These are phyloP conservation scores for Ambrosia trifida DNA, from an alignment of 129 eudicot species.

Conservation along the genomic window DNA sequence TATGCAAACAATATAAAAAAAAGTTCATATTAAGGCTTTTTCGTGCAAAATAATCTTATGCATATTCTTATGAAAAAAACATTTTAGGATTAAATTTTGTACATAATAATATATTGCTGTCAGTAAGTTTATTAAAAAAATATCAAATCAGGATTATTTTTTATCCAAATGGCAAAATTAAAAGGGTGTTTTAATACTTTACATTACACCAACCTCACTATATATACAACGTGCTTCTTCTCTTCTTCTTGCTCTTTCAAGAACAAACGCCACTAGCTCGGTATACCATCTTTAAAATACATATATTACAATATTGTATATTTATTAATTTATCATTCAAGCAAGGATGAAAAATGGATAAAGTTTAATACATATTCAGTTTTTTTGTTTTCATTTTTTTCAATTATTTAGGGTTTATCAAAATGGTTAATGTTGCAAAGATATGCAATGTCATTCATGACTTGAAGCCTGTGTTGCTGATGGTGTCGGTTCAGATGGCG, in stretches of 20 bases:
- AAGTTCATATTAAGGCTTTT: background rate
- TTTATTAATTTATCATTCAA: background rate
- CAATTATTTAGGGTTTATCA: slow-evolving; percentile 25
- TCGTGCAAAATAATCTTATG: background rate
- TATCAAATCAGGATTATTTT: background rate
- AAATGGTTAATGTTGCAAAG: slow-evolving; percentile 22
- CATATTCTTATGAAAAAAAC: background rate
- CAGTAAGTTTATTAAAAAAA: background rate
- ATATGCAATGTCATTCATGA: slow-evolving; percentile 41
- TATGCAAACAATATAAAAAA: too few species aligned
- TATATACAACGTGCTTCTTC: slow-evolving; percentile 24
- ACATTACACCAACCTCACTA: slow-evolving; percentile 17
- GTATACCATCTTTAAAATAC: slow-evolving; percentile 15
- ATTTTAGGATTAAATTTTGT: too few species aligned
- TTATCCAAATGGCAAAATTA: background rate
- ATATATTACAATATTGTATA: background rate
- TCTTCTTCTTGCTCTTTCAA: slow-evolving; percentile 26
- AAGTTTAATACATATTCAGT: background rate
- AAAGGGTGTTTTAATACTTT: background rate
- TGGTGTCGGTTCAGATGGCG: slow-evolving; percentile 42
- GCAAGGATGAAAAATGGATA: slow-evolving; percentile 11
- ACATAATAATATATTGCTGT: background rate
- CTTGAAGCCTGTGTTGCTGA: slow-evolving; percentile 49
- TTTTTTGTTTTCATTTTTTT: slow-evolving; percentile 7
- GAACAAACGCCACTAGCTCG: slow-evolving; percentile 36